These are phyloP conservation scores for Ceratocystis alfenasii DNA, from an alignment of 2,329 filamentous ascomycete species.

Conservation along the genomic window DNA sequence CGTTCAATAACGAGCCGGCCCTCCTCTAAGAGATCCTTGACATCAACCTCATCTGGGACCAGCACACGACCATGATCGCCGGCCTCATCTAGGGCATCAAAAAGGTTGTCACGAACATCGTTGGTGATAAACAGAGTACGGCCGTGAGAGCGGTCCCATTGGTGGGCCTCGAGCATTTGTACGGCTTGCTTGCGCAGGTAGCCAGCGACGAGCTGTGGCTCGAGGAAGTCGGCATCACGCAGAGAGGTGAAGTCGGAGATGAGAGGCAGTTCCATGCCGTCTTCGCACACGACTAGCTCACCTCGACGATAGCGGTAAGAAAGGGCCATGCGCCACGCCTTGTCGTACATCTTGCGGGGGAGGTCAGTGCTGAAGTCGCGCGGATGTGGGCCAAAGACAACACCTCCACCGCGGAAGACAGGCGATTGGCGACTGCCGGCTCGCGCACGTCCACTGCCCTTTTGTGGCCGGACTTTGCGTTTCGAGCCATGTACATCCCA, in stretches of 20 bases:
- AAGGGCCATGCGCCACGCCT: slow-evolving; percentile 87
- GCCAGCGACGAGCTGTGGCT: slow-evolving; percentile 36
- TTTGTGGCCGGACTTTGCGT: slow-evolving; percentile 73
- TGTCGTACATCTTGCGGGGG: slow-evolving; percentile 82
- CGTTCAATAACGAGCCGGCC: slow-evolving; percentile 80
- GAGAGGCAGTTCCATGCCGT: slow-evolving; percentile 56
- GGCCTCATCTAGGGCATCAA: slow-evolving; percentile 51
- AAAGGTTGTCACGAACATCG: slow-evolving; percentile 48
- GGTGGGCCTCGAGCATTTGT: slow-evolving; percentile 58
- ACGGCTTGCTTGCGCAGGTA: slow-evolving; percentile 51
- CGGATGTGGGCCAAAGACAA: slow-evolving; percentile 78
- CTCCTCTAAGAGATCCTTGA: slow-evolving; percentile 83
- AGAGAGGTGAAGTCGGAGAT: slow-evolving; percentile 39
- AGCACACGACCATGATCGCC: slow-evolving; percentile 57
- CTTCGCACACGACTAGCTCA: slow-evolving; percentile 75
- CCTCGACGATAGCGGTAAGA: slow-evolving; percentile 82
- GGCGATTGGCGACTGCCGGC: slow-evolving; percentile 72
- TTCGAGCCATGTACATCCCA: slow-evolving; percentile 73
- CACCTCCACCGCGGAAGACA: slow-evolving; percentile 72
- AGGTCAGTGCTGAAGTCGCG: slow-evolving; percentile 79
- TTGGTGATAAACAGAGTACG: slow-evolving; percentile 65
- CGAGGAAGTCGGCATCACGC: slow-evolving; percentile 25
- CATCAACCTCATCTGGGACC: slow-evolving; percentile 69
- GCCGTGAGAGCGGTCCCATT: slow-evolving; percentile 54
- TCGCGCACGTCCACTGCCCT: slow-evolving; percentile 71